These are phyloP conservation scores for Didymella glomerata DNA, from an alignment of 2,329 filamentous ascomycete species.

Conservation along the genomic window DNA sequence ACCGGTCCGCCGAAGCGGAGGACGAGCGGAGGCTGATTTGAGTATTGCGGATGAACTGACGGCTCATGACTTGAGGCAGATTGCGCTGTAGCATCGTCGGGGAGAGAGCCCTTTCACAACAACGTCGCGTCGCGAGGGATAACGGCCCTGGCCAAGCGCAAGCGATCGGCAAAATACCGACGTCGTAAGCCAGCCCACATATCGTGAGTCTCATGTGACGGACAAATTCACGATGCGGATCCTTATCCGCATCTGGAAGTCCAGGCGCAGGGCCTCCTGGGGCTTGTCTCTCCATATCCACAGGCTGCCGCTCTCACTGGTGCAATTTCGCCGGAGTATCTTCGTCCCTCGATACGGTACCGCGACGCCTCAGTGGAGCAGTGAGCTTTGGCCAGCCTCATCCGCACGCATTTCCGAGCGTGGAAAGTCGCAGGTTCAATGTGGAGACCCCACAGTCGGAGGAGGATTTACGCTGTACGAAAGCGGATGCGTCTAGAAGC, in stretches of 20 bases:
- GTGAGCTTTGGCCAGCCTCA: constrained; percentile 26
- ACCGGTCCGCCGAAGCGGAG: constrained; percentile 19
- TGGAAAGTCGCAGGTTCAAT: constrained; percentile 18
- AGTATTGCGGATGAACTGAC: constrained; percentile 8
- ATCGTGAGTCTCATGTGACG: constrained; percentile 24
- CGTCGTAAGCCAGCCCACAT: constrained; percentile 22
- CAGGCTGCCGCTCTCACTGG: constrained; percentile 21
- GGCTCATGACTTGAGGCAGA: constrained; percentile 9
- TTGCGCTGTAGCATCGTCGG: constrained; percentile 6
- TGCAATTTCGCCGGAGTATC: constrained; percentile 26
- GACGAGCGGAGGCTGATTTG: constrained; percentile 12
- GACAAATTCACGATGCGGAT: constrained; percentile 25
- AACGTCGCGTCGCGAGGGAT: constrained; percentile 3
- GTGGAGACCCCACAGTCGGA: constrained; percentile 35
- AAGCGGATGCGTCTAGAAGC: constrained; percentile 35
- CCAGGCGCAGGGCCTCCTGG: constrained; percentile 11
- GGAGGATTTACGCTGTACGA: constrained; percentile 23
- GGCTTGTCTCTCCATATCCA: constrained; percentile 12
- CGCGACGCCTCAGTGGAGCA: constrained; percentile 18
- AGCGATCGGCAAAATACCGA: constrained; percentile 19
- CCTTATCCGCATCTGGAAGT: constrained; percentile 21
- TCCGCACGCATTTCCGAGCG: constrained; percentile 23
- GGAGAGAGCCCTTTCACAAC: constrained; percentile 1
- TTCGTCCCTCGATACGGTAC: constrained; percentile 23
- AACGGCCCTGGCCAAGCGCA: constrained; percentile 17